These are phyloP conservation scores for Eruca vesicaria DNA, from an alignment of 441 rosid genomes.

Conservation along the genomic window DNA sequence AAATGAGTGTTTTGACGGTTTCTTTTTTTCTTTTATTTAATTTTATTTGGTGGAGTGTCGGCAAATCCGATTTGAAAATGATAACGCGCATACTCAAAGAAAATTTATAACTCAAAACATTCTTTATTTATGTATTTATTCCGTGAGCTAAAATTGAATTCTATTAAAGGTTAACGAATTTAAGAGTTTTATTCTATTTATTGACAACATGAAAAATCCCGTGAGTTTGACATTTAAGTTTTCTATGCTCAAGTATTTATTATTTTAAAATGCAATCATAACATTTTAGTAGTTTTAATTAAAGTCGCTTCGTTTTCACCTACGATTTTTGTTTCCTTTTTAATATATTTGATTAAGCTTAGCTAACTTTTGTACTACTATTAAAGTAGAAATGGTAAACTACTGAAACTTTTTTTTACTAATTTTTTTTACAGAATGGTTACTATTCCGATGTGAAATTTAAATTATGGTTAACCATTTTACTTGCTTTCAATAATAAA, in stretches of 20 bases:
- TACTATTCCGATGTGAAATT: not conserved
- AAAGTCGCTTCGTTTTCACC: not conserved
- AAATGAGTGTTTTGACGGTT: not conserved
- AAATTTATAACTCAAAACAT: not conserved
- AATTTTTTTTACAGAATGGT: not conserved
- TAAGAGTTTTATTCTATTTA: not conserved
- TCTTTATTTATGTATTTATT: not conserved
- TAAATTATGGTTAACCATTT: not conserved
- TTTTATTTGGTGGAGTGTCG: conserved; percentile 6
- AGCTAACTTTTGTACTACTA: not conserved
- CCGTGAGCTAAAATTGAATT: not conserved
- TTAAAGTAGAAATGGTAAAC: not conserved
- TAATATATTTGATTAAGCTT: not conserved
- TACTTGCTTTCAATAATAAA: not conserved
- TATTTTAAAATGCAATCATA: not conserved
- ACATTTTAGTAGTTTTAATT: not conserved
- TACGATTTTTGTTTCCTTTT: not conserved
- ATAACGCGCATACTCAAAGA: not conserved
- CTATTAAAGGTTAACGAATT: not conserved
- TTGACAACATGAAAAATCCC: not conserved
- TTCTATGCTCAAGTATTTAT: not conserved
- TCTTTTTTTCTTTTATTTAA: not conserved
- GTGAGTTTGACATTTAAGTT: not conserved
- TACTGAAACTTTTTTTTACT: not conserved
- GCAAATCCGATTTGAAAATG: conserved; percentile 5